A percentile compares a stretch with the other conserved stretches of the same genome.
phyloP scores from a whole-genome alignment of 129 eudicot genomes.

The Helichrysum umbraculigerum region DNA sequence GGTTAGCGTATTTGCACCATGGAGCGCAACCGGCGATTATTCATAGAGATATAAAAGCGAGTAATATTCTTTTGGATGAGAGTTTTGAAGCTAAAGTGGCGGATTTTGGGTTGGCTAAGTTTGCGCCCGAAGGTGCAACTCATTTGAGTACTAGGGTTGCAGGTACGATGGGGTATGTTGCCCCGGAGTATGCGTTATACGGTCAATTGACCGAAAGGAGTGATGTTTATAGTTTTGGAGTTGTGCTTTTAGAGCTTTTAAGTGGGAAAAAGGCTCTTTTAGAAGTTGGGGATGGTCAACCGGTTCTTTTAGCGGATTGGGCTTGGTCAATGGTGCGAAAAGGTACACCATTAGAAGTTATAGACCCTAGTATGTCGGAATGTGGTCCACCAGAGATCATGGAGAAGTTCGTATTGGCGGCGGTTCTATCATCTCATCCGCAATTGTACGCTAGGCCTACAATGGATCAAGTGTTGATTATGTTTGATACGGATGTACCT shows the following conservation, averaged over 20 bases:
- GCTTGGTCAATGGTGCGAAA: conserved; percentile 82
- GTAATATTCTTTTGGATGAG: conserved; percentile 85
- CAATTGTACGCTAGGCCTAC: conserved; percentile 84
- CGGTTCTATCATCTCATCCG: conserved; percentile 91
- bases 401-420: conserved; percentile 79
- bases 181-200: conserved; percentile 90
- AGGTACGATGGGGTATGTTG: conserved; percentile 93
- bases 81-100: conserved; percentile 79
- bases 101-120: conserved; percentile 90
- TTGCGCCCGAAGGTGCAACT: conserved; percentile 82
- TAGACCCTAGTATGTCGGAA: conserved; percentile 63
- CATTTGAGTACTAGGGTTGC: conserved; percentile 94
- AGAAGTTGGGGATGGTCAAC: conserved; percentile 52
- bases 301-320: conserved; percentile 76
- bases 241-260: conserved; percentile 80
- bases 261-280: conserved; percentile 87
- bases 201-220: conserved; percentile 90
- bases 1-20: conserved; percentile 77
- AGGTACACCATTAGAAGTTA: conserved; percentile 69
- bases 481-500: conserved; percentile 63
- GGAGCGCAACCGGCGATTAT: conserved; percentile 80
- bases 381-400: conserved; percentile 56
- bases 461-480: conserved; percentile 86
- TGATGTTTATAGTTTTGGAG: conserved; percentile 93
- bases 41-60: conserved; percentile 89